Percentiles rank a stretch among this genome's conserved stretches.
Evolutionary conservation across 2,329 filamentous ascomycete genomes (phyloP).

Genomic region (Pleoardoris graminearum): DNA sequence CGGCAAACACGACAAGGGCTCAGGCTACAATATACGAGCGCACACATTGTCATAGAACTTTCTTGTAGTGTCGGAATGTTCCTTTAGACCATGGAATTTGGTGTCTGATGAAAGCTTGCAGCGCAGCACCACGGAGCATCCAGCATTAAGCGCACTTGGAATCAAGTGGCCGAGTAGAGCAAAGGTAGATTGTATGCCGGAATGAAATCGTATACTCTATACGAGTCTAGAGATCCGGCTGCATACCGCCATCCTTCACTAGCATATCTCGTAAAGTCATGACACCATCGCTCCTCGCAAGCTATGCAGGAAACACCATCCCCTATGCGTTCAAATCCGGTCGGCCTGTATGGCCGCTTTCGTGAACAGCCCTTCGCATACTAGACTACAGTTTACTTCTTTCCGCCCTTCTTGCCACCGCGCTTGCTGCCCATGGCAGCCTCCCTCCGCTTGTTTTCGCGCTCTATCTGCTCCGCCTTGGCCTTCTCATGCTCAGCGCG

Average conservation of each 20-base stretch:
- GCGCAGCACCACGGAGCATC: no score
- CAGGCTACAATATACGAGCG: background rate
- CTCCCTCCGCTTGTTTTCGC: slow-evolving; percentile 54
- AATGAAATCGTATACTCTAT: slow-evolving; percentile 10
- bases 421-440: slow-evolving; percentile 51
- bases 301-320: slow-evolving; percentile 34
- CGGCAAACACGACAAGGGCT: slow-evolving; percentile 6
- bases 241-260: slow-evolving; percentile 10
- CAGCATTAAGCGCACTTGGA: no score
- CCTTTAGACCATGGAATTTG: no score
- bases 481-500: slow-evolving; percentile 60
- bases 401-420: slow-evolving; percentile 45
- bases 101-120: no score
- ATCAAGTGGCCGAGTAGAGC: no score
- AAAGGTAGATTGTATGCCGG: no score
- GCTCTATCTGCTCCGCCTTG: slow-evolving; percentile 54
- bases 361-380: background rate
- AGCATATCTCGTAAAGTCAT: slow-evolving; percentile 13
- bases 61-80: background rate
- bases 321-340: slow-evolving; percentile 12
- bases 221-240: slow-evolving; percentile 10
- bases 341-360: background rate
- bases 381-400: slow-evolving; percentile 35
- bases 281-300: slow-evolving; percentile 22
- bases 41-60: background rate